A percentile compares a stretch with the other conserved stretches of the same genome.
Conservation (phyloP, 352 stramenopile species). For the Globisporangium carolinianum region DNA sequence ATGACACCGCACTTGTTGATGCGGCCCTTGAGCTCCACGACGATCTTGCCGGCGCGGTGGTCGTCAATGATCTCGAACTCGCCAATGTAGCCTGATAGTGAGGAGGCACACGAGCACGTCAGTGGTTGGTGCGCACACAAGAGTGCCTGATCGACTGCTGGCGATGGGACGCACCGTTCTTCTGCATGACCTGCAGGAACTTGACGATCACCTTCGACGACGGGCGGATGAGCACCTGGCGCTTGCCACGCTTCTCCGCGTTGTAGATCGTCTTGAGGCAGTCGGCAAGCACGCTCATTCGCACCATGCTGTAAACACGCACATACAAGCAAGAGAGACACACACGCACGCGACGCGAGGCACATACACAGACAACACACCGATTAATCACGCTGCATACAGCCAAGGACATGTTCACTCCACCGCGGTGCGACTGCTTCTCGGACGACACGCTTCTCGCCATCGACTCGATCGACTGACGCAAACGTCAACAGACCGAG, state of each 20-base stretch:
- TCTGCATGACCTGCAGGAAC: constrained; percentile 99
- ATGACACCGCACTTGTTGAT: constrained; percentile 99
- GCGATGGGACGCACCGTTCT: constrained; percentile 87
- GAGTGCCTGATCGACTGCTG: too few relatives aligned
- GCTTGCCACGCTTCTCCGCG: constrained; percentile 99
- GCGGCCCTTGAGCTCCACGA: constrained; percentile 96
- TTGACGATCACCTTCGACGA: constrained; percentile 99
- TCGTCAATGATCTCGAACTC: constrained; percentile 99
- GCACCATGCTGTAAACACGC: constrained; percentile 91
- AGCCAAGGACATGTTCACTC: constrained; percentile 56
- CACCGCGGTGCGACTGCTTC: constrained; percentile 10
- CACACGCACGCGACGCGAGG: neutral
- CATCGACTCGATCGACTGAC: constrained; percentile 3
- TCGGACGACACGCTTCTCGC: constrained; percentile 5
- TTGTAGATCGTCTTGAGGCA: constrained; percentile 99
- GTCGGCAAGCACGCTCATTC: constrained; percentile 99
- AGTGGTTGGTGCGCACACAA: neutral
- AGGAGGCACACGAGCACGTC: neutral
- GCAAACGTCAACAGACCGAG: neutral
- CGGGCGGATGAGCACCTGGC: constrained; percentile 98
- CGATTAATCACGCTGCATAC: constrained; percentile 41
- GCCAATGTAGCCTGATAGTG: constrained; percentile 95
- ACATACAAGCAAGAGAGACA: constrained; percentile 4
- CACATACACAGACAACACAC: constrained; percentile 12
- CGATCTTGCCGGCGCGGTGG: constrained; percentile 99